Evolutionary conservation across 1,284 basidiomycete species (phyloP).

Genomic region (Pascua guehoae): DNA sequence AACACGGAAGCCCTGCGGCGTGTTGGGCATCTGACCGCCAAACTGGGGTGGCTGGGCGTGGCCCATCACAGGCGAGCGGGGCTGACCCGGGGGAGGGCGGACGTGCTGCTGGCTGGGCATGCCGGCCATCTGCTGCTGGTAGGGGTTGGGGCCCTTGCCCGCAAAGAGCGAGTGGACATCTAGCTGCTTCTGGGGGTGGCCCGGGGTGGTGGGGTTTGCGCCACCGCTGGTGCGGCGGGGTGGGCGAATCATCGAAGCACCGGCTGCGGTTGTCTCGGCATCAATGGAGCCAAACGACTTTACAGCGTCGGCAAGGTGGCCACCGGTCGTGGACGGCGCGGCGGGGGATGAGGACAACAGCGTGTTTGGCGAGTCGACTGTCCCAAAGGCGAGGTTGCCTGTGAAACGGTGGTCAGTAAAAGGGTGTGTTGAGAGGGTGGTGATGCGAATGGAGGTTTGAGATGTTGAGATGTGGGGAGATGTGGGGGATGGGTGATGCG

Average conservation of each 20-base stretch:
- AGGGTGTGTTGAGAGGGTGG: too few species aligned
- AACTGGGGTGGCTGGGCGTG: conserved; percentile 16
- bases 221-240: conserved; percentile 36
- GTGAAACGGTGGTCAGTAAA: neutral
- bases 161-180: conserved; percentile 41
- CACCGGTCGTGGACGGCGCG: conserved; percentile 46
- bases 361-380: conserved; percentile 60
- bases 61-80: conserved; percentile 33
- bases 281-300: conserved; percentile 74
- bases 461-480: too few species aligned
- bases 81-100: conserved; percentile 29
- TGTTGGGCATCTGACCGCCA: conserved; percentile 10
- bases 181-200: conserved; percentile 30
- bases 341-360: conserved; percentile 50
- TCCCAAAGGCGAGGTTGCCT: conserved; percentile 64
- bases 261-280: conserved; percentile 49
- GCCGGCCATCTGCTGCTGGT: conserved; percentile 21
- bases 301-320: conserved; percentile 53
- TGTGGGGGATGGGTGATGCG: too few species aligned
- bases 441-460: too few species aligned
- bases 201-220: conserved; percentile 16
- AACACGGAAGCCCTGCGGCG: conserved; percentile 32
- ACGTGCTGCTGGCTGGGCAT: conserved; percentile 22
- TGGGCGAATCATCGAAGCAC: conserved; percentile 33
- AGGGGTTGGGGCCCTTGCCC: conserved; percentile 32